Evolutionary conservation across 2,329 filamentous ascomycete species (phyloP).

Genomic region (Rugonectria rugulosa): DNA sequence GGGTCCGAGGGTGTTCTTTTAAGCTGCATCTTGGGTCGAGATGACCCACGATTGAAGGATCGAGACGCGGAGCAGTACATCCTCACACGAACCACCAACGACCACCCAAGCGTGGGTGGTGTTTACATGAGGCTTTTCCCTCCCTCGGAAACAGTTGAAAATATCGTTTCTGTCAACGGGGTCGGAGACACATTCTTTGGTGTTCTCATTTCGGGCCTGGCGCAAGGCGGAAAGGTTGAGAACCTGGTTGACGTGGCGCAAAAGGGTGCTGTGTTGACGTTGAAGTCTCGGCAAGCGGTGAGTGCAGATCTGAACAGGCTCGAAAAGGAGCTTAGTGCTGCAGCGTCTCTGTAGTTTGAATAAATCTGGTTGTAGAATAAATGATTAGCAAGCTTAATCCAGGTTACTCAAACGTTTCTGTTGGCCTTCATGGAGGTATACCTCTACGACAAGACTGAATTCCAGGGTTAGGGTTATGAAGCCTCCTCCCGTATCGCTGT

Average conservation of each 20-base stretch:
- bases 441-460: neutral
- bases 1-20: constrained; percentile 79
- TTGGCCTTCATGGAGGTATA: too few relatives aligned
- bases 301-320: constrained; percentile 62
- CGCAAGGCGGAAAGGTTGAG: constrained; percentile 62
- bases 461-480: constrained; percentile 29
- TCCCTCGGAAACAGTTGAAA: constrained; percentile 68
- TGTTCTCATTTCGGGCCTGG: constrained; percentile 80
- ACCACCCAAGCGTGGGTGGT: constrained; percentile 68
- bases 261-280: constrained; percentile 77
- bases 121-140: constrained; percentile 83
- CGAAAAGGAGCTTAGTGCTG: constrained; percentile 46
- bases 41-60: constrained; percentile 72
- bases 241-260: constrained; percentile 82
- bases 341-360: constrained; percentile 29
- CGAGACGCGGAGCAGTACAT: constrained; percentile 73
- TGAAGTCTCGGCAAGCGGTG: constrained; percentile 79
- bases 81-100: constrained; percentile 66
- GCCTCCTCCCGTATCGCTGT: constrained; percentile 24
- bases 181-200: constrained; percentile 94
- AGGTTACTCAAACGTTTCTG: too few relatives aligned
- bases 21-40: constrained; percentile 71
- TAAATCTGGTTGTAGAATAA: too few relatives aligned
- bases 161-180: constrained; percentile 90
- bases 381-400: too few relatives aligned